Evolutionary conservation across 441 rosid genomes (phyloP).

Genomic region (Dalechampia spathulata): DNA sequence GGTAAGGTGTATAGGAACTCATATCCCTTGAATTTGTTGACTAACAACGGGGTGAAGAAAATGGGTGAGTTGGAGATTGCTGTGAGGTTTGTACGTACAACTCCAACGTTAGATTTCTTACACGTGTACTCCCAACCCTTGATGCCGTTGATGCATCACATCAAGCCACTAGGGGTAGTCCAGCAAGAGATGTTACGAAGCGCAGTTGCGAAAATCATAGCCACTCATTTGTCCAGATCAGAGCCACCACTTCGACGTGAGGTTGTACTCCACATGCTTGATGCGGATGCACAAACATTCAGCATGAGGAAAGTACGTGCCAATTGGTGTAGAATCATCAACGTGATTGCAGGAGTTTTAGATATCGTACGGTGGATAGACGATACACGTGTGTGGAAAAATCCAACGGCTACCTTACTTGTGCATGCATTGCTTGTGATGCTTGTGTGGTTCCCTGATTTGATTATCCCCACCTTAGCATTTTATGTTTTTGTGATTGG

Average conservation of each 20-base stretch:
- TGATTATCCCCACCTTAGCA: slow-evolving; percentile 66
- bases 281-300: slow-evolving; percentile 74
- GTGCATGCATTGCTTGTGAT: slow-evolving; percentile 60
- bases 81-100: slow-evolving; percentile 62
- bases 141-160: slow-evolving; percentile 80
- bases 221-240: slow-evolving; percentile 59
- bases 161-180: slow-evolving; percentile 74
- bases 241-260: slow-evolving; percentile 78
- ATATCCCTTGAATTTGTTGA: slow-evolving; percentile 54
- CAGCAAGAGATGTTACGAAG: slow-evolving; percentile 77
- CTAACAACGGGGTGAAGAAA: slow-evolving; percentile 53
- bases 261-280: slow-evolving; percentile 74
- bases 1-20: slow-evolving; percentile 67
- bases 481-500: slow-evolving; percentile 71
- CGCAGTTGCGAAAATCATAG: slow-evolving; percentile 62
- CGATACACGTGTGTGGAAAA: slow-evolving; percentile 70
- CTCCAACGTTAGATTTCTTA: slow-evolving; percentile 34
- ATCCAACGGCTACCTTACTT: slow-evolving; percentile 62
- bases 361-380: slow-evolving; percentile 82
- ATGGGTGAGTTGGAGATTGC: slow-evolving; percentile 90
- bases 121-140: slow-evolving; percentile 63
- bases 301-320: slow-evolving; percentile 91
- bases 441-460: slow-evolving; percentile 87
- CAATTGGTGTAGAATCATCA: slow-evolving; percentile 78
- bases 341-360: slow-evolving; percentile 67